phyloP scores from a whole-genome alignment of 164 flowering plant species.

The grape (Vitis vinifera) region DNA sequence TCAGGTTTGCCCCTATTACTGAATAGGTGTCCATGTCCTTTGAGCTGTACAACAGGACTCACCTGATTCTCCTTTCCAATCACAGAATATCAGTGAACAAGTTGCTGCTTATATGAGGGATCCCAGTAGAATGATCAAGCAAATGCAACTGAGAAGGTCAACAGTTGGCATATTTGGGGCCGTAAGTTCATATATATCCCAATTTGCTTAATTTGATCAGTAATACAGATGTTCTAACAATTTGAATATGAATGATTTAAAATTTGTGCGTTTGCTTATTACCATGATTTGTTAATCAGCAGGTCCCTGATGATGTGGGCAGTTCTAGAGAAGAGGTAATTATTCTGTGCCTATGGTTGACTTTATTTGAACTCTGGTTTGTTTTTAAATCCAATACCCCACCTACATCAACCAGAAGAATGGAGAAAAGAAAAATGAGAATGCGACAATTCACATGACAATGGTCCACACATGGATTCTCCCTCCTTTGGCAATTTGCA shows the following conservation, averaged over 20 bases:
- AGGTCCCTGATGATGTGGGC: conserved; percentile 35
- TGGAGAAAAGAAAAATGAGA: no score
- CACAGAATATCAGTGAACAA: conserved; percentile 89
- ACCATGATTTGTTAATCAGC: conserved; percentile 12
- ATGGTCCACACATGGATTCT: no score
- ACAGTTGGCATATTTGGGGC: conserved; percentile 59
- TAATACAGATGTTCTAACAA: not conserved
- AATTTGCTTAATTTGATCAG: not conserved
- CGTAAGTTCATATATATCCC: conserved; percentile 37
- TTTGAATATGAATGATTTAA: not conserved
- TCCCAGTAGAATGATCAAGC: conserved; percentile 85
- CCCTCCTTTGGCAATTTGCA: no score
- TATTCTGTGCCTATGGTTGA: not conserved
- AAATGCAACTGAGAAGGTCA: conserved; percentile 81
- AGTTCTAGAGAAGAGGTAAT: conserved; percentile 31
- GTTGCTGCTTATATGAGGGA: conserved; percentile 91
- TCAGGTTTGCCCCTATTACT: conserved; percentile 56
- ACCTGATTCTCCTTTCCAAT: conserved; percentile 7
- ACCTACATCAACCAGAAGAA: no score
- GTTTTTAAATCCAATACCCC: no score
- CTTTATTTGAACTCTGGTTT: no score
- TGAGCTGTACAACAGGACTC: not conserved
- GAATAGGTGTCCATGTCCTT: not conserved
- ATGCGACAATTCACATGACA: no score
- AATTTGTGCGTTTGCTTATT: not conserved